A percentile compares a stretch with the other conserved stretches of the same genome.
These are phyloP conservation scores for Entrophospora sp. DNA, from an alignment of 192 early-diverging fungal genomes.

Conservation along the genomic window DNA sequence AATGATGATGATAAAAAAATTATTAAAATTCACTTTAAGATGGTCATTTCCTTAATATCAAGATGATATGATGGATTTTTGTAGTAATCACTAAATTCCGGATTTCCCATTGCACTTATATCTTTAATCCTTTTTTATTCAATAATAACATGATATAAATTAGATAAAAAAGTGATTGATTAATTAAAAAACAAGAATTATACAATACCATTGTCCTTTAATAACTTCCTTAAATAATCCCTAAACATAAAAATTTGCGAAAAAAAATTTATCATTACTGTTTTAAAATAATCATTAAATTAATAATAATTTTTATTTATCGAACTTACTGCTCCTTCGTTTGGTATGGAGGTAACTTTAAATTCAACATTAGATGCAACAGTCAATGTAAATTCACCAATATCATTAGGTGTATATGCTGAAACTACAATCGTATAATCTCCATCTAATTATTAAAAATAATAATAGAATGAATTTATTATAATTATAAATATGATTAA, in stretches of 20 bases:
- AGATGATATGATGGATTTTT: constrained; percentile 65
- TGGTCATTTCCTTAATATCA: constrained; percentile 44
- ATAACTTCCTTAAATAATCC: constrained; percentile 58
- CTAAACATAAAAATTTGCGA: constrained; percentile 22
- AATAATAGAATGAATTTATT: not conserved
- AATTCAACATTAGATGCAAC: constrained; percentile 47
- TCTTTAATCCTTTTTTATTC: constrained; percentile 35
- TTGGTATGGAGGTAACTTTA: constrained; percentile 46
- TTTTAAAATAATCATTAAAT: not conserved
- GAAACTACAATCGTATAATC: constrained; percentile 73
- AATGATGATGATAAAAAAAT: not conserved
- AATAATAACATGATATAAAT: not conserved
- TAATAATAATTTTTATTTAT: not conserved
- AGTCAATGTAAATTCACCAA: constrained; percentile 61
- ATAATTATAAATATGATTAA: not conserved
- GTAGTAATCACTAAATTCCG: constrained; percentile 41
- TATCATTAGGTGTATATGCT: constrained; percentile 63
- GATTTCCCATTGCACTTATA: constrained; percentile 51
- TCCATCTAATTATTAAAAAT: constrained; percentile 38
- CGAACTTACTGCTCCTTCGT: constrained; percentile 65
- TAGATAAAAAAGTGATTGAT: not conserved
- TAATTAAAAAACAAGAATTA: not conserved
- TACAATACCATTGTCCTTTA: constrained; percentile 42
- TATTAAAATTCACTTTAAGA: constrained; percentile 38
- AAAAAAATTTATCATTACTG: not conserved